Base-by-base conservation (phyloP, 352 stramenopile genomes). In the Phytophthora niederhauseri region DNA sequence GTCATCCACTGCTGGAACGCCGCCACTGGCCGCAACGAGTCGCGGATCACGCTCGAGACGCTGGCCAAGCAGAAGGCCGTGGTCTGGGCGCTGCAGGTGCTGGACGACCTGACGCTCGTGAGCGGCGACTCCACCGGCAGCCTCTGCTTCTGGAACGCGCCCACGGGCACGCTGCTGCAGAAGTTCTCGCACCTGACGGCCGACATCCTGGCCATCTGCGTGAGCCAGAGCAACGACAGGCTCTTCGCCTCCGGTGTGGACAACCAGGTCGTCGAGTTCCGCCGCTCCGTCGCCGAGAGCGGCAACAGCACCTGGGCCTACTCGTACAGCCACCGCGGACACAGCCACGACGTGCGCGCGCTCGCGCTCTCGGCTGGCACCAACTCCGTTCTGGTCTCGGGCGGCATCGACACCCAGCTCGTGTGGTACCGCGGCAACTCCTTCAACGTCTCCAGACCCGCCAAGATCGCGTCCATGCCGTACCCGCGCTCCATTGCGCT, bases 211-310 rank as follows among this genome's bases (percentile, higher is more conserved):
- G 79, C 90, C 56, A 76, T 99, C 30, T 89, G 81, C 41, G 84
- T 96, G 28, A 92, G 93, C 67, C 53, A 77, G 14, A 82, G 84
- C 53, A 95, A 98, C 74, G 86, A 89, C 54, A 90, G 90, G 64
- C 74, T 99, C 2, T 98, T 98, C 75, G 92, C 92, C 9, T 98
- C 91, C 2, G 96, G 94, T 19, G 84, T 99, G 7, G 96, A 99
- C 82, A 97, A 97, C 52, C 91, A 97, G 59, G 93, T 99, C 36
- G 90, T 95, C 28, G 81, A 92, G 66, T 90, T 97, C 61, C 83
- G 84, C 15, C 87, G 87, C 36, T 76, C 81, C 2, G 66, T 70
- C 1, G 64, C 66, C 17, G 53, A 80, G 20, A 73, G 73, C 31
- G 75, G 77, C 28, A 73, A 76, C 36, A 77, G 74, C 49, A 80